Evolutionary conservation across 2,329 filamentous ascomycete genomes (phyloP).

Genomic region (Malbranchea cinnamomea): DNA sequence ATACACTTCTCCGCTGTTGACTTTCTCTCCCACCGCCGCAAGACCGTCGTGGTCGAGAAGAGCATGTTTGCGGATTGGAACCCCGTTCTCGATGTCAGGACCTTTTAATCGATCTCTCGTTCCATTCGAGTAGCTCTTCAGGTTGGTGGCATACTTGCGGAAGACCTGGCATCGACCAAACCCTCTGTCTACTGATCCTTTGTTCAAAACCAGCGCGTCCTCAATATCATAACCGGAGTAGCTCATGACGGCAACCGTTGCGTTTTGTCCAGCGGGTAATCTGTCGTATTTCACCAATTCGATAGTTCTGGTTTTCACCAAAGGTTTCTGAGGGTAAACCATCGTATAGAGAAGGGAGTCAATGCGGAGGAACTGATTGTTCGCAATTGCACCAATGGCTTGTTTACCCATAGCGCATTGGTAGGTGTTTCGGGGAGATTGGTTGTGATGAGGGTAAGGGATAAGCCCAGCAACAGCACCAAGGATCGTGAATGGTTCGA

Average conservation of each 20-base stretch:
- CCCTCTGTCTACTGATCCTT: conserved; percentile 84
- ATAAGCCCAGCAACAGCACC: conserved; percentile 93
- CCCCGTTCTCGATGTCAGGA: conserved; percentile 48
- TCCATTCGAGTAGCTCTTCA: conserved; percentile 82
- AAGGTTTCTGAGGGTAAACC: conserved; percentile 92
- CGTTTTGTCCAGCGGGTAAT: conserved; percentile 89
- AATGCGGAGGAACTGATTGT: conserved; percentile 94
- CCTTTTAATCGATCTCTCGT: conserved; percentile 43
- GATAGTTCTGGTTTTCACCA: conserved; percentile 95
- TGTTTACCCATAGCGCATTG: conserved; percentile 99
- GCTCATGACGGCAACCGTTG: conserved; percentile 96
- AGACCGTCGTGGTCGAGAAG: conserved; percentile 75
- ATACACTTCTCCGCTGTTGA: conserved; percentile 69
- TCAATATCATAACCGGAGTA: conserved; percentile 99
- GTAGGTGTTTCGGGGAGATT: conserved; percentile 96
- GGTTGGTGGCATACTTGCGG: conserved; percentile 73
- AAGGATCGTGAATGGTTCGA: conserved; percentile 92
- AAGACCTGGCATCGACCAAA: conserved; percentile 98
- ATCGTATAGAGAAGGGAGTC: conserved; percentile 92
- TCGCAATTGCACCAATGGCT: conserved; percentile 94
- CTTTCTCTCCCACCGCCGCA: conserved; percentile 67
- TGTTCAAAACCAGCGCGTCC: conserved; percentile 92
- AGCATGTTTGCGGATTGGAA: conserved; percentile 51
- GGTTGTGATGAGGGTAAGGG: conserved; percentile 96
- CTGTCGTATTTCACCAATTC: conserved; percentile 96